Evolutionary conservation across 2,329 filamentous ascomycete genomes (phyloP), one percentile per base, ranked within the genome.

Genomic region (Beauveria sp.): DNA sequence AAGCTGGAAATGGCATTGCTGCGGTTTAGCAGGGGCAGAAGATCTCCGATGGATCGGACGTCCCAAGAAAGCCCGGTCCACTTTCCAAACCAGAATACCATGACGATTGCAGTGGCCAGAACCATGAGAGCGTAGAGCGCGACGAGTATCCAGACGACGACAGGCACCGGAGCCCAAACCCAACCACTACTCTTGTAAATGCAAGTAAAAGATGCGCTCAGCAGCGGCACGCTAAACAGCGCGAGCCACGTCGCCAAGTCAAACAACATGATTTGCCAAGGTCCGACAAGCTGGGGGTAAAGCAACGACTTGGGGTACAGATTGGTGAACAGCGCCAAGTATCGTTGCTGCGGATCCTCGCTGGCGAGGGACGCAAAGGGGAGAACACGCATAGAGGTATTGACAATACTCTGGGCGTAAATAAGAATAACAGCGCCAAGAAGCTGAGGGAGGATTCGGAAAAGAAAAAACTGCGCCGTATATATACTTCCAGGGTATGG

Each of bases 1-100:
- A 92, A 96, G 68, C 89, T 88, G 24, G 80, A 78, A 54, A 92
- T 80, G 20, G 88, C 85, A 72, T 96, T 96, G 65, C 90, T 93
- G 63, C 89, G 84, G 65, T 91, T 87, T 28, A 96, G 80, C 12
- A 97, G 79, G 1, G 88, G 84, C 49, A 95, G 81, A 43, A 96
- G 77, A 70, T 97, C 92, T 3, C 90, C 93, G 8, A 97, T 77
- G 26, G 87, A 93, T 51, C 88, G 81, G 2, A 91, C 83, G 70
- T 96, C 91, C 93, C 93, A 97, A 69, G 88, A 82, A 64, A 96
- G 77, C 0, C 92, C 92, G 0, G 91, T 96, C 67, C 80, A 81
- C 34, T 82, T 79, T 24, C 79, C 74, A 59, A 81, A 76, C 75
- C 93, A 90, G 65, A 85, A 88, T n/a, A 85, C 65, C 64, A 87